Conservation (phyloP, 2,329 filamentous ascomycete species). For the Colletotrichum lentis region DNA sequence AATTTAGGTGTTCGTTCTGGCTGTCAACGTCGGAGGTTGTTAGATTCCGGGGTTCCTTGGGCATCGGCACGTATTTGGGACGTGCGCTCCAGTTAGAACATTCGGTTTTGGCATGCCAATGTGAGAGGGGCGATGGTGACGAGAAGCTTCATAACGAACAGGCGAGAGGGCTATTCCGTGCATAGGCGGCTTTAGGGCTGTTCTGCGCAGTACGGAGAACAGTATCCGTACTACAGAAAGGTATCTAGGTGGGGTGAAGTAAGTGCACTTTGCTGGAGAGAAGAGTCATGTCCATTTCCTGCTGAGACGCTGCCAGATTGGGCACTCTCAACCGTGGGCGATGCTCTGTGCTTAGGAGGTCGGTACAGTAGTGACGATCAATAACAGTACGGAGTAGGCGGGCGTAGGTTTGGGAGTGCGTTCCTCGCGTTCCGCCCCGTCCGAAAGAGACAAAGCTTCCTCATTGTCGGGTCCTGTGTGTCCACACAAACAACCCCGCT, state of each 20-base stretch:
- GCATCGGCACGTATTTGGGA: background rate
- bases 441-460: constrained; percentile 37
- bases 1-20: background rate
- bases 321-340: background rate
- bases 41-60: constrained; percentile 6
- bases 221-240: too few species aligned
- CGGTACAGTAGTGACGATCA: too few species aligned
- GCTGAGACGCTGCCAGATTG: too few species aligned
- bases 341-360: background rate
- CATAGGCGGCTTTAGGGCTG: background rate
- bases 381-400: background rate
- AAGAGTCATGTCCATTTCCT: too few species aligned
- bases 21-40: constrained; percentile 9
- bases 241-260: too few species aligned
- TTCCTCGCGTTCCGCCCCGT: constrained; percentile 34
- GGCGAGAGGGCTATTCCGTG: background rate
- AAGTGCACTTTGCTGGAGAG: too few species aligned
- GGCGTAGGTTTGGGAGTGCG: constrained; percentile 20
- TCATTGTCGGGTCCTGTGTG: constrained; percentile 25
- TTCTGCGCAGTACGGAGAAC: background rate
- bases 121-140: background rate
- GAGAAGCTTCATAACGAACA: background rate
- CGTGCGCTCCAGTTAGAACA: background rate
- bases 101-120: constrained; percentile 3
- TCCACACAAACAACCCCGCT: background rate